Base-by-base conservation (phyloP, 1,284 basidiomycete genomes). In the Moesziomyces sp. region DNA sequence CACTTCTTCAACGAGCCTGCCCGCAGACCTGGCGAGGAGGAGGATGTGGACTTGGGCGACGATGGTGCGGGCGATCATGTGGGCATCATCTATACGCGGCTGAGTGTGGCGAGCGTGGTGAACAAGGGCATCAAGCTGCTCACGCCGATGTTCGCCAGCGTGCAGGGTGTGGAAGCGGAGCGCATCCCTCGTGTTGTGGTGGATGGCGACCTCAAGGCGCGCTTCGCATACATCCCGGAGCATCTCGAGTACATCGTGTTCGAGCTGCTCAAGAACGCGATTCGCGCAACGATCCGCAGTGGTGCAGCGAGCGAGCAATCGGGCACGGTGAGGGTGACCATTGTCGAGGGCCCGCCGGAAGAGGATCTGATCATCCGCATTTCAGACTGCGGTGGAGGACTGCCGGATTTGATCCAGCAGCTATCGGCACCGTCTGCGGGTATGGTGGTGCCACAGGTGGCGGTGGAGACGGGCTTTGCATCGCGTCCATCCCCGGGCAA, bases 241-340 rank as follows among this genome's bases (percentile, higher is more conserved):
- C 93, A 96, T 84, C 86, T 96, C 51, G 93, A 59, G 48, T 96
- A 94, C 81, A 92, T 95, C 62, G 85, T 94, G 14, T 94, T 95
- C 77, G 93, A 96, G 80, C 84, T 96, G 24, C 80, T 95, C 75
- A 94, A 94, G 84, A 94, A 94, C 80, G 92, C 66, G 51, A 70
- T 80, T 52, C 63, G 78, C 33, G 73, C 79, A 3, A 84, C 82
- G 26, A 80, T 81, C 24, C 19, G 68, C 26, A 66, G 58, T 30
- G 62, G 72, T 26, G 54, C 60, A 0, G 58, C 47, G 3, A 52
- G 72, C 50, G 68, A 74, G 24, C 49, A 68, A 1, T 42, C 45
- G 1, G 54, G 63, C 0, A 47, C 56, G 23, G 78, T 84, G 3
- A 51, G 68, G 8, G 75, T 80, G n/a, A 81, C 78, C 35, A 80